Base-by-base conservation (phyloP, 2,329 filamentous ascomycete genomes). In the Septoria petroselini region DNA sequence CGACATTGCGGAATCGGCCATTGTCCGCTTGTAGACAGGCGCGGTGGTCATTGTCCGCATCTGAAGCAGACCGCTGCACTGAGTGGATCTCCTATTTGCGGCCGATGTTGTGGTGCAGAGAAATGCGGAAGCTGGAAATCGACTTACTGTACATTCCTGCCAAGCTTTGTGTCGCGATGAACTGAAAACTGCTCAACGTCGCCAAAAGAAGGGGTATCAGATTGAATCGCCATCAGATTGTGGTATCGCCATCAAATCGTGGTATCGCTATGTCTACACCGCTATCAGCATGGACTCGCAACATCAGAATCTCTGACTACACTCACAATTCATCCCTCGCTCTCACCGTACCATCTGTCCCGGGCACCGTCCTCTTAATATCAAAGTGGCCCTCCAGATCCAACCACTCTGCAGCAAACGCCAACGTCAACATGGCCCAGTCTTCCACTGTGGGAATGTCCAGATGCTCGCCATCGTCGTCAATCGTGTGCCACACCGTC, bases 401-500 rank as follows among this genome's bases (percentile, higher is more conserved):
- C 80, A 97, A 81, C 90, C 91, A 97, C 70, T 97, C 91, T 0
- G 87, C 84, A 27, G 83, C 80, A 72, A 97, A 98, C 0, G 83
- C 91, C 1, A 86, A 85, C 5, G 91, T 76, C 41, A 98, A 84
- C 66, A 80, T 83, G 14, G 86, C 82, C 93, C 93, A 98, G 68
- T 98, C 93, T 61, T 86, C 80, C 29, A 91, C 81, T 0, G 87
- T 91, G 7, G 81, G 75, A 58, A 85, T 73, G 68, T 98, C 89
- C 48, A 98, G 71, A 70, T 97, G 86, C 58, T 84, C 83, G 1
- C 82, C 91, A 61, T 95, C 85, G 65, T 98, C 93, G 0, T 83
- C 73, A 62, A 90, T 82, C 1, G 76, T 85, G 71, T 98, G 93
- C 93, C 93, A 98, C 1, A 94, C 86, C 0, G 59, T 44, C 0